Base-by-base conservation (phyloP, 2,329 filamentous ascomycete species). In the Hypoxylon sp. region DNA sequence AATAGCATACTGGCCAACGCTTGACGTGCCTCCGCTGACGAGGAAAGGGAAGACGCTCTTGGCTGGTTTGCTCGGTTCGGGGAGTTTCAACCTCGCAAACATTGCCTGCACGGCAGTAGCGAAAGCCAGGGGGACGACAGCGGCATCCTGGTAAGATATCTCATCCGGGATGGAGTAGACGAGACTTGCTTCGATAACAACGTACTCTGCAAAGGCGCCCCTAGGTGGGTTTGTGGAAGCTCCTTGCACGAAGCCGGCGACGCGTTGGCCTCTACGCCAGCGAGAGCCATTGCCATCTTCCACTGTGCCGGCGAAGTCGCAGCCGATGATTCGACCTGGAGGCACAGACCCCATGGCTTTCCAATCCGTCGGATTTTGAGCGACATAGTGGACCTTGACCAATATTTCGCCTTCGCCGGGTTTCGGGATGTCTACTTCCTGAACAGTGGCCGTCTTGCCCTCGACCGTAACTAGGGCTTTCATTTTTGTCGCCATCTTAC, bases 51-150 rank as follows among this genome's bases (percentile, higher is more conserved):
- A 72, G 1, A 70, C 65, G 13, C 69, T 67, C 43, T 66, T 73
- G 46, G 75, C 75, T 3, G 76, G 75, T 59, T 69, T 73, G 67
- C 70, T 71, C 2, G 77, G 76, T 68, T 78, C 77, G 2, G 77
- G 76, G 17, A 78, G 70, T 19, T 69, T 65, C 3, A 79, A 67
- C 13, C 77, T 72, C 62, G 72, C 73, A 70, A 77, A 74, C 56
- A 79, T 58, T 19, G 75, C 76, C 67, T 78, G 77, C 46, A 71
- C 83, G 78, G 77, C 86, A 79, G 64, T 87, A 72, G 61, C 84
- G 79, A 68, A 86, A 74, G 69, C 80, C 77, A 81, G 68, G 14
- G 73, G 72, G 17, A 77, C 28, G 25, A 71, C 74, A 17, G 75
- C 74, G 2, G 75, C 77, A 23, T 76, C 73, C 60, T 72, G 67